A percentile compares a stretch with the other conserved stretches of the same genome.
These are phyloP conservation scores for Russula abietina DNA, from an alignment of 768 basidiomycete genomes.

Conservation along the genomic window DNA sequence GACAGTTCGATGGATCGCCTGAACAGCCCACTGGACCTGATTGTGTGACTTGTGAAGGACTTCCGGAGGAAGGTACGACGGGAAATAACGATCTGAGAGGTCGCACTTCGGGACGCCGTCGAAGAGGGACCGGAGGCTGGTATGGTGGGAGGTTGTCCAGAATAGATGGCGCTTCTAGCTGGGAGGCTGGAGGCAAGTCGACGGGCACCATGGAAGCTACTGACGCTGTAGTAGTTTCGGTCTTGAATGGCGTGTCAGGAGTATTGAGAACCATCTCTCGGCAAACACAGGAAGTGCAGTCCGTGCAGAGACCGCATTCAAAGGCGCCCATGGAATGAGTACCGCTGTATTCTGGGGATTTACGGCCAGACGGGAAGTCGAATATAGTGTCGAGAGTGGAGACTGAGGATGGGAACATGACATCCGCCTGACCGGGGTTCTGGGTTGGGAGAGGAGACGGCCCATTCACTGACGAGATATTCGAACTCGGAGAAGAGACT, in stretches of 20 bases:
- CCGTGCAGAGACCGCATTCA: constrained; percentile 72
- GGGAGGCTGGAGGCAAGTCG: constrained; percentile 21
- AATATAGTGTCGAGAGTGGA: constrained; percentile 32
- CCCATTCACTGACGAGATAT: constrained; percentile 28
- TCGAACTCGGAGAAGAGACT: constrained; percentile 46
- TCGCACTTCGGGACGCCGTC: constrained; percentile 42
- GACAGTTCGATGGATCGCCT: constrained; percentile 81
- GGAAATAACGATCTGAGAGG: constrained; percentile 51
- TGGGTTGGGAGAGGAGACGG: constrained; percentile 32
- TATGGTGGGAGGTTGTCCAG: constrained; percentile 74
- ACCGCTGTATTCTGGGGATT: constrained; percentile 28
- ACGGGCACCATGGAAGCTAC: constrained; percentile 18
- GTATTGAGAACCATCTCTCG: constrained; percentile 56
- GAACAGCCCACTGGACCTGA: constrained; percentile 49
- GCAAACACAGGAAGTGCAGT: constrained; percentile 69
- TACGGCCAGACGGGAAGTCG: constrained; percentile 34
- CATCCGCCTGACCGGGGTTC: constrained; percentile 29
- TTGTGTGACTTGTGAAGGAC: constrained; percentile 27
- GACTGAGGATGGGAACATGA: constrained; percentile 31
- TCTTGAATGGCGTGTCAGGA: constrained; percentile 26
- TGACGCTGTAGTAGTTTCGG: constrained; percentile 28
- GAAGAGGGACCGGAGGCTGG: constrained; percentile 77
- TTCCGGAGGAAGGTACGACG: constrained; percentile 32
- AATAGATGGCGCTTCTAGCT: constrained; percentile 43
- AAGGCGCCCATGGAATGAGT: constrained; percentile 38